Base-by-base conservation (phyloP, 2,329 filamentous ascomycete species). In the Cadophora sp. region DNA sequence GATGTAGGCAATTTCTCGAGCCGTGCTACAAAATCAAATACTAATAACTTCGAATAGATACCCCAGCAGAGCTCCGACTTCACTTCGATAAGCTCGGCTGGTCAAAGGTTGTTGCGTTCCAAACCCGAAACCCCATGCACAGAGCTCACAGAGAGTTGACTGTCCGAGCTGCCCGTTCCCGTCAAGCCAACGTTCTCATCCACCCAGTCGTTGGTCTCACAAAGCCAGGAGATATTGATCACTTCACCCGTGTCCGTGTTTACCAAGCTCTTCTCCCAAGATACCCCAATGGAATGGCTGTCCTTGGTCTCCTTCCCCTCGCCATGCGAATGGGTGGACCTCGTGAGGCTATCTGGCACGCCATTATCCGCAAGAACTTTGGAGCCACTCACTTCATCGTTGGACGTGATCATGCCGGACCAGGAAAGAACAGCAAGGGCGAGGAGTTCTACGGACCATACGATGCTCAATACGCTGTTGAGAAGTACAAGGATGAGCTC, bases 11-110 rank as follows among this genome's bases (percentile, higher is more conserved):
- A n/a, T 22, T 36, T 18, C 6, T 51, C n/a, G 8, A 5, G n/a
- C 41, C 41, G 18, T 56, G 30, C 14, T 14, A 41, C 51, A 39
- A 16, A 36, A 20, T 9, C 16, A 60, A 63, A 56, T 53, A 39
- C 73, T 76, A 67, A 73, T 50, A 51, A 3, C 18, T 30, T 11
- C 33, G 22, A 60, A 36, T 22, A 94, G 91, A 95, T 83, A 96
- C 96, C 13, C 96, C 96, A 71, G 91, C 96, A 59, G 96, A 99
- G 84, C 87, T 99, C 76, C 93, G 96, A 76, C 85, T 93, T 72
- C 95, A 98, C 86, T 99, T 99, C 79, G 96, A 98, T 87, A 99
- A 99, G 88, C 93, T 99, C 76, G 96, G 96, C 83, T 99, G 96
- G 96, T 90, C 92, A 81, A 91, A 91, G 81, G 95, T 99, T 75